phyloP scores from a whole-genome alignment of 441 rosid species.

The Hypseocharis bilobata region DNA sequence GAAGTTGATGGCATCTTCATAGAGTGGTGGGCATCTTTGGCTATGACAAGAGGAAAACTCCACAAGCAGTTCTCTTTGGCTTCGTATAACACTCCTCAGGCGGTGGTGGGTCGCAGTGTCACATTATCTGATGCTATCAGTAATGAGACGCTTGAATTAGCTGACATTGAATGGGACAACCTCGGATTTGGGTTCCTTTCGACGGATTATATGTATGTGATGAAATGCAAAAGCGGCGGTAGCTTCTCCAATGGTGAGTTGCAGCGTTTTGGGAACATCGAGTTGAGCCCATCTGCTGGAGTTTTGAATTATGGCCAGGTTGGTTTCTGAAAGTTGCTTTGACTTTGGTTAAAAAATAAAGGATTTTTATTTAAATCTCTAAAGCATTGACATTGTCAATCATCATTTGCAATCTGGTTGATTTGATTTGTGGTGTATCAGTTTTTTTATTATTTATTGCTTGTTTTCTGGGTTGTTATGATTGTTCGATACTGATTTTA shows the following conservation, averaged over 20 bases:
- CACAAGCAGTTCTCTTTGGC: constrained; percentile 31
- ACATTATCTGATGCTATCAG: constrained; percentile 39
- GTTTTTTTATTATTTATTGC: background rate
- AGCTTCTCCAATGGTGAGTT: constrained; percentile 55
- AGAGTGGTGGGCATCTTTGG: too few species aligned
- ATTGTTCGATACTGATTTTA: background rate
- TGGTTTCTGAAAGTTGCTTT: background rate
- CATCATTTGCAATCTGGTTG: background rate
- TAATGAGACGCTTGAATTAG: constrained; percentile 36
- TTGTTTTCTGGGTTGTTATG: background rate
- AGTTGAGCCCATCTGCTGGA: constrained; percentile 76
- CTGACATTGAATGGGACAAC: constrained; percentile 74
- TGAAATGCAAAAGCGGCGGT: constrained; percentile 54
- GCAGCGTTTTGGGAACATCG: constrained; percentile 74
- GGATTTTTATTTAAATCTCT: too few species aligned
- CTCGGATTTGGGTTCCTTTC: constrained; percentile 60
- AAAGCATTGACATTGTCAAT: too few species aligned
- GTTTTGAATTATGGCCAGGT: constrained; percentile 95
- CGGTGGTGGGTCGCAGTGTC: constrained; percentile 31
- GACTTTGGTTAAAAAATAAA: too few species aligned
- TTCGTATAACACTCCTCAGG: constrained; percentile 20
- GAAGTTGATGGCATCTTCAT: too few species aligned
- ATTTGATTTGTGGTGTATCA: too few species aligned
- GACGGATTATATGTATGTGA: constrained; percentile 73
- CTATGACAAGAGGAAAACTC: too few species aligned